These are phyloP conservation scores for Leccinum variicolor DNA, from an alignment of 768 basidiomycete genomes.

Conservation along the genomic window DNA sequence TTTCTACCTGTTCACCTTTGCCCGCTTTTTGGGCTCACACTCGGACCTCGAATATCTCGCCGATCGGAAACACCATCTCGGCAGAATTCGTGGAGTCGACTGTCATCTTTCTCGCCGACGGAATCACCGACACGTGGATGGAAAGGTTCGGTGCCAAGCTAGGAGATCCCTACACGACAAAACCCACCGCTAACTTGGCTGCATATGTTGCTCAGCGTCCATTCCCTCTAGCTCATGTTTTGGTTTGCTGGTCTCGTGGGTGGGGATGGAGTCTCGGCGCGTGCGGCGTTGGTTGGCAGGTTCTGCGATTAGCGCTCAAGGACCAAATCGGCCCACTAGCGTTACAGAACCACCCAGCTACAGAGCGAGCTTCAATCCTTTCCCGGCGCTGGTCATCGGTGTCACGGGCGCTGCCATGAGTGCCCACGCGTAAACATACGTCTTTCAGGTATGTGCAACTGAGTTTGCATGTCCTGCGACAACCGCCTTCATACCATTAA, in stretches of 20 bases:
- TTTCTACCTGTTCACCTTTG: conserved; percentile 62
- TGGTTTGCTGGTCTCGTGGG: conserved; percentile 91
- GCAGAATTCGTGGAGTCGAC: conserved; percentile 78
- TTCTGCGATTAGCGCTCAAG: conserved; percentile 42
- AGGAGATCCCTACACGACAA: conserved; percentile 84
- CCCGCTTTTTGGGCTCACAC: conserved; percentile 91
- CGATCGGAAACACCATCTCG: conserved; percentile 46
- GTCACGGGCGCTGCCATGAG: conserved; percentile 93
- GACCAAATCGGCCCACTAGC: conserved; percentile 16
- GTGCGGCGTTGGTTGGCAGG: conserved; percentile 73
- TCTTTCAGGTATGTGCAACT: conserved; percentile 62
- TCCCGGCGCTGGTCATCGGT: conserved; percentile 91
- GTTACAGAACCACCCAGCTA: conserved; percentile 72
- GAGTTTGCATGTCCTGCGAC: too few species aligned
- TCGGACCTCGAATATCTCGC: conserved; percentile 87
- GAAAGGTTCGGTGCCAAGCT: conserved; percentile 84
- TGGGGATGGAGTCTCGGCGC: conserved; percentile 80
- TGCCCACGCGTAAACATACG: conserved; percentile 84
- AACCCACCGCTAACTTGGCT: conserved; percentile 27
- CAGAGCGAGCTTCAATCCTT: conserved; percentile 79
- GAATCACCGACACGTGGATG: conserved; percentile 94
- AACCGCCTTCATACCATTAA: too few species aligned
- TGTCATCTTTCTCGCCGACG: conserved; percentile 87
- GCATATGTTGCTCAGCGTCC: neutral
- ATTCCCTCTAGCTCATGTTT: conserved; percentile 67